A percentile compares a stretch with the other conserved stretches of the same genome.
phyloP scores from a whole-genome alignment of 2,329 filamentous ascomycete species.

The Aspergillus piperis region DNA sequence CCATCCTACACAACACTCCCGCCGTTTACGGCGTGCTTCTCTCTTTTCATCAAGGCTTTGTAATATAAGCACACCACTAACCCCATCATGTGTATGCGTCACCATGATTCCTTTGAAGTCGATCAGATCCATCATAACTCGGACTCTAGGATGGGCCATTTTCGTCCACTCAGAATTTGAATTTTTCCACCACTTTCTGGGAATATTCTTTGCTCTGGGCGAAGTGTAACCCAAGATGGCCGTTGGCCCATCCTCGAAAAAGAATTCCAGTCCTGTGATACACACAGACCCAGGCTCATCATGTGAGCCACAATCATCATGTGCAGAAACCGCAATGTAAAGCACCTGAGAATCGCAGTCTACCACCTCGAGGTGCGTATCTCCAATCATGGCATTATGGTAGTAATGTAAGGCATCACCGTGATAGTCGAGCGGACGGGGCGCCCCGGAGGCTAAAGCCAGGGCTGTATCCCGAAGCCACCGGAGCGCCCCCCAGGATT shows the following conservation, averaged over 20 bases:
- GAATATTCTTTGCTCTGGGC: not conserved
- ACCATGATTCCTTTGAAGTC: too few relatives aligned
- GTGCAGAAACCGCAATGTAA: constrained; percentile 5
- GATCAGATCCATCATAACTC: not conserved
- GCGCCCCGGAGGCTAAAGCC: not conserved
- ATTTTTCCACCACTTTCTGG: not conserved
- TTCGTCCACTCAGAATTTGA: not conserved
- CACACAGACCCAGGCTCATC: not conserved
- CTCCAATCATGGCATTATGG: constrained; percentile 2
- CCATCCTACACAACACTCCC: not conserved
- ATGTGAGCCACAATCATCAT: not conserved
- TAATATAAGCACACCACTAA: too few relatives aligned
- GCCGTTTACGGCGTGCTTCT: not conserved
- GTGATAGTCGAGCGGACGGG: constrained; percentile 10
- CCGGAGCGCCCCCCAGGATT: constrained; percentile 9
- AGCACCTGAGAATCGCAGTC: not conserved
- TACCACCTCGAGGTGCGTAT: not conserved
- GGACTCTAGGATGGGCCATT: constrained; percentile 1
- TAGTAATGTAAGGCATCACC: constrained; percentile 17
- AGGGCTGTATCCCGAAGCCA: constrained; percentile 13
- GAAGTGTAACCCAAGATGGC: constrained; percentile 5
- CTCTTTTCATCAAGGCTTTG: not conserved
- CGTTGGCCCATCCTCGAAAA: constrained; percentile 4
- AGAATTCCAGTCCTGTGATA: constrained; percentile 11
- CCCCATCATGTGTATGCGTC: too few relatives aligned